Base-by-base conservation (phyloP, 1,284 basidiomycete species). In the Trametes pubescens region DNA sequence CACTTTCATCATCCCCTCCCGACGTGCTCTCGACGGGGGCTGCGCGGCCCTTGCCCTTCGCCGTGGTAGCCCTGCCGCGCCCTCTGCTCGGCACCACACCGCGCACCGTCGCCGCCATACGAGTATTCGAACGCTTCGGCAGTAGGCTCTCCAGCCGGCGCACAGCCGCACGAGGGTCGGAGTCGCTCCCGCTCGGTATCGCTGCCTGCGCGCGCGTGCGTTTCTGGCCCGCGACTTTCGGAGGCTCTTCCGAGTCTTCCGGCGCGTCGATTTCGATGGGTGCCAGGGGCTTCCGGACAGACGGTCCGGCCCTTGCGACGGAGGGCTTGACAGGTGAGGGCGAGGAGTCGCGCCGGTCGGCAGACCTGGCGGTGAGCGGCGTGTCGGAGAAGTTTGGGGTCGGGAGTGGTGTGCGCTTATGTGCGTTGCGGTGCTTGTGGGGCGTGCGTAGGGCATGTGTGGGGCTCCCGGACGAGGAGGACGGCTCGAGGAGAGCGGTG, bases 131-230 rank as follows among this genome's bases (percentile, higher is more conserved):
- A 18, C 72, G 67, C 29, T 69, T 71, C 16, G 75, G 75, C 7
- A 75, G 66, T 10, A 74, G 62, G 54, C 71, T 69, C 64, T 75
- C 74, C 16, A 74, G 67, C 35, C 65, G 65, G 56, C 63, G 59
- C 52, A 72, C 66, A 4, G 59, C 70, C 29, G 61, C 65, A 51
- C 65, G 60, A 2, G 75, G 73, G 47, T 74, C 72, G n/a, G 70
- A 71, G 11, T 63, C 64, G 43, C 57, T 46, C 11, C 57, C 57
- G 13, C 51, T 64, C 59, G 57, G 65, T 22, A 58, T 64, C 2
- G 44, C 67, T 2, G 44, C 67, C 56, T 64, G 61, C 9, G 55
- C 64, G 3, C 71, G 68, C n/a, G 66, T 64, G 16, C 71, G 65
- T 37, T 69, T 72, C 54, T 57, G 52, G 0, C 64, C 65, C 8